phyloP scores from a whole-genome alignment of 1,284 basidiomycete genomes.

The Moesziomyces globuligerus region DNA sequence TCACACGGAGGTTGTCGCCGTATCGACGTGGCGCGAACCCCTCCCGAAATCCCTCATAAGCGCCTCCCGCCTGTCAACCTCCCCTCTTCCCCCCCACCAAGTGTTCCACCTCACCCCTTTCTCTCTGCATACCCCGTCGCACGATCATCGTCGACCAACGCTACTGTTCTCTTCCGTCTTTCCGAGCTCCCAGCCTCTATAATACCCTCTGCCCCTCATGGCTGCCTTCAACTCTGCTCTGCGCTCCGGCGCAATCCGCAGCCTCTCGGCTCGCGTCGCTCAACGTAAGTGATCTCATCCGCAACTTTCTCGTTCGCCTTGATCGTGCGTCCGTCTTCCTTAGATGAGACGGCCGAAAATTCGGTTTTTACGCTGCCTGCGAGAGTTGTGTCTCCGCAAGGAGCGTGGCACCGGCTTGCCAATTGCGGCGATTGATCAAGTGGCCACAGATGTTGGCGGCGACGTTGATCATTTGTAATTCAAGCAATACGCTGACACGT shows the following conservation, averaged over 20 bases:
- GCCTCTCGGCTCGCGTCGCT: constrained; percentile 45
- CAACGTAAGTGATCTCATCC: constrained; percentile 37
- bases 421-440: too few relatives aligned
- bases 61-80: neutral
- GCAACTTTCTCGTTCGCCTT: neutral
- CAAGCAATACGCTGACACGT: constrained; percentile 1
- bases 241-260: constrained; percentile 46
- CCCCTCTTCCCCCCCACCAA: neutral
- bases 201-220: constrained; percentile 17
- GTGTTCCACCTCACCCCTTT: constrained; percentile 12
- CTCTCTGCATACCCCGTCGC: constrained; percentile 17
- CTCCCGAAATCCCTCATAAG: constrained; percentile 21
- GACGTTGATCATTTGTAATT: neutral
- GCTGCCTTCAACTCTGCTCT: constrained; percentile 46
- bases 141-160: neutral
- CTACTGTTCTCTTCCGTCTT: neutral
- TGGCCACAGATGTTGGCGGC: too few relatives aligned
- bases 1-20: constrained; percentile 8
- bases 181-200: neutral
- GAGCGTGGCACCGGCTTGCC: too few relatives aligned
- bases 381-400: too few relatives aligned
- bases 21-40: constrained; percentile 17
- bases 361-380: too few relatives aligned
- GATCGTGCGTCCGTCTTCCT: too few relatives aligned
- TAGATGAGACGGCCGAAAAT: too few relatives aligned